Evolutionary conservation across 345 rosid genomes (phyloP).

Genomic region (Eucalyptus camaldulensis): DNA sequence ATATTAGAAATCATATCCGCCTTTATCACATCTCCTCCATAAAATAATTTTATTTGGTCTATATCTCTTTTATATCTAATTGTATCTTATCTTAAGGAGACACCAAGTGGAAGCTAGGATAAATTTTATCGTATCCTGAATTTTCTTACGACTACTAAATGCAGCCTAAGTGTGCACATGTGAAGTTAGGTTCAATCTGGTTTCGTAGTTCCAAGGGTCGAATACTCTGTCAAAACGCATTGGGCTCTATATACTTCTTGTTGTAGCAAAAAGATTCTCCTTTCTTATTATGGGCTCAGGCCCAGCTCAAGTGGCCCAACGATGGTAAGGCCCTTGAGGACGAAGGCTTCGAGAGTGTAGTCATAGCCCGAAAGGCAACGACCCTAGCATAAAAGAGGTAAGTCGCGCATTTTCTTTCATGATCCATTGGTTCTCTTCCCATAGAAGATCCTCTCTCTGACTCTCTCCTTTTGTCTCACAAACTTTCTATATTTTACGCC

Average conservation of each 20-base stretch:
- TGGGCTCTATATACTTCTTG: neutral
- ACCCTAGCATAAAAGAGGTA: neutral
- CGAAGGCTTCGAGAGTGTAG: neutral
- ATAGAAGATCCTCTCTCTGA: too few relatives aligned
- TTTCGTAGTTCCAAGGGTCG: neutral
- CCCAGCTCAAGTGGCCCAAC: neutral
- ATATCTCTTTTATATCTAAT: fast-evolving
- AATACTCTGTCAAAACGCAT: neutral
- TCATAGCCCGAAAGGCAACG: neutral
- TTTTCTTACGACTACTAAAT: fast-evolving
- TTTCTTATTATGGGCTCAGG: neutral
- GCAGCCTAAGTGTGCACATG: neutral
- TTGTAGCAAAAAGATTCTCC: neutral
- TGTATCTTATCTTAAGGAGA: too few relatives aligned
- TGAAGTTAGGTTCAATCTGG: neutral
- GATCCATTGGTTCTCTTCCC: too few relatives aligned
- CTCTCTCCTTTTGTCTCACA: too few relatives aligned
- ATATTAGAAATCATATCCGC: too few relatives aligned
- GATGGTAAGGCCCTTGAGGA: neutral
- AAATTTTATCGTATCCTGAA: fast-evolving
- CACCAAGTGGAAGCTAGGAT: too few relatives aligned
- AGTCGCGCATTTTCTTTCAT: too few relatives aligned
- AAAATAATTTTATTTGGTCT: fast-evolving
- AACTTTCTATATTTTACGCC: too few relatives aligned
- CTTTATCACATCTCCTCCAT: fast-evolving